A percentile compares a stretch with the other conserved stretches of the same genome.
Evolutionary conservation across 495 filamentous ascomycete genomes (phyloP).

Genomic region (Lasiosphaeris hirsuta): DNA sequence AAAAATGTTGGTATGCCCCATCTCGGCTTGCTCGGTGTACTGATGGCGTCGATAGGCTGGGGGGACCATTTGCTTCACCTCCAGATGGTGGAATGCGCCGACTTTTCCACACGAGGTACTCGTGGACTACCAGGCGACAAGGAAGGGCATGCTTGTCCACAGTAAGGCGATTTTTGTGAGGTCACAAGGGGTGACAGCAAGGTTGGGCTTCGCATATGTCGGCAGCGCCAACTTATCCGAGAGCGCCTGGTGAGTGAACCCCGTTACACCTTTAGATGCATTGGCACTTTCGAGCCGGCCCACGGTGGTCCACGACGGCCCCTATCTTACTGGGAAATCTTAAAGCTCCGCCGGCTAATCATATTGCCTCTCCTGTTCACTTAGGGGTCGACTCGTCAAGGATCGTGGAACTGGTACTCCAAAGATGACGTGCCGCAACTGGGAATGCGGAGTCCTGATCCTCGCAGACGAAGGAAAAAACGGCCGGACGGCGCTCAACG

Average conservation of each 20-base stretch:
- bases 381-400: conserved; percentile 54
- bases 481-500: background rate
- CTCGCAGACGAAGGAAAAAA: conserved; percentile 33
- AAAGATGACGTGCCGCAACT: conserved; percentile 85
- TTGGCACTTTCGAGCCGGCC: background rate
- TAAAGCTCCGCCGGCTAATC: background rate
- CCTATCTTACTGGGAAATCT: background rate
- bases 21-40: background rate
- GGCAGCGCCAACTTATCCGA: conserved; percentile 90
- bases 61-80: conserved; percentile 78
- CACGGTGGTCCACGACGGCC: no score
- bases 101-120: conserved; percentile 69
- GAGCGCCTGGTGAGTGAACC: conserved; percentile 72
- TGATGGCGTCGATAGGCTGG: conserved; percentile 39
- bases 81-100: conserved; percentile 60
- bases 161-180: conserved; percentile 78
- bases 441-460: conserved; percentile 91
- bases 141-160: conserved; percentile 76
- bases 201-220: conserved; percentile 68
- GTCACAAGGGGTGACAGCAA: conserved; percentile 23
- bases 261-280: no score
- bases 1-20: conserved; percentile 34
- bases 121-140: conserved; percentile 67
- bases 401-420: conserved; percentile 59
- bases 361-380: background rate